A percentile compares a stretch with the other conserved stretches of the same genome.
These are phyloP conservation scores for Alliaria petiolata DNA, from an alignment of 345 rosid genomes.

Conservation along the genomic window DNA sequence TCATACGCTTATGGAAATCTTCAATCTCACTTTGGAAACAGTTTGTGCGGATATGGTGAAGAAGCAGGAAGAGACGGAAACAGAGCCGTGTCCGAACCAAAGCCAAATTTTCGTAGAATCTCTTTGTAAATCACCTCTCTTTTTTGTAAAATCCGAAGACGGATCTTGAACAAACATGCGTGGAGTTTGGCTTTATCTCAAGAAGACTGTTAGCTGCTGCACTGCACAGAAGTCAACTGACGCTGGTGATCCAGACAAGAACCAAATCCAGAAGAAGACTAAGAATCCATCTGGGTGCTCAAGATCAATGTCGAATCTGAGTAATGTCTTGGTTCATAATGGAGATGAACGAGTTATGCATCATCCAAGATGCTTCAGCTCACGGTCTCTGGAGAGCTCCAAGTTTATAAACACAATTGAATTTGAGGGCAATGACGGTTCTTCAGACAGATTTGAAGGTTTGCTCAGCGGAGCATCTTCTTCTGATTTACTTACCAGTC, in stretches of 20 bases:
- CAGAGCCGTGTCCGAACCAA: conserved; percentile 3
- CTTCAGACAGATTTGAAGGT: conserved; percentile 15
- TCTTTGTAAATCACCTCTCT: conserved; percentile 3
- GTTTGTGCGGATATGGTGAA: conserved; percentile 19
- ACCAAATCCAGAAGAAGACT: conserved; percentile 2
- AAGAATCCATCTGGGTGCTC: conserved; percentile 31
- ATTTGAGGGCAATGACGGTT: conserved; percentile 33
- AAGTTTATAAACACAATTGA: conserved; percentile 32
- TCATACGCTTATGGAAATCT: conserved; percentile 21
- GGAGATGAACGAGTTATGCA: conserved; percentile 29
- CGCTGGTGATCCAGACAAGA: conserved; percentile 31
- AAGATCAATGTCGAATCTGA: conserved; percentile 40
- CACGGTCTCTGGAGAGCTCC: conserved; percentile 45
- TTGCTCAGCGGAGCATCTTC: conserved; percentile 14
- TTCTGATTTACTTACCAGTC: conserved; percentile 1
- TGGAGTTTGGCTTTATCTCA: conserved; percentile 45
- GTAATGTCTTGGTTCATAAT: conserved; percentile 35
- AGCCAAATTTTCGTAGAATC: neutral
- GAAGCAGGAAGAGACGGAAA: conserved; percentile 10
- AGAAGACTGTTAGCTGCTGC: conserved; percentile 45
- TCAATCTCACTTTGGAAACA: conserved; percentile 18
- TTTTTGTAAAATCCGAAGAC: conserved; percentile 1
- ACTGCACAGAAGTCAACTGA: conserved; percentile 31
- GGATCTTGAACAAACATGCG: conserved; percentile 32
- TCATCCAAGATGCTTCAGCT: conserved; percentile 39